Base-by-base conservation (phyloP, 2,329 filamentous ascomycete species). In the Exophiala aquamarina region DNA sequence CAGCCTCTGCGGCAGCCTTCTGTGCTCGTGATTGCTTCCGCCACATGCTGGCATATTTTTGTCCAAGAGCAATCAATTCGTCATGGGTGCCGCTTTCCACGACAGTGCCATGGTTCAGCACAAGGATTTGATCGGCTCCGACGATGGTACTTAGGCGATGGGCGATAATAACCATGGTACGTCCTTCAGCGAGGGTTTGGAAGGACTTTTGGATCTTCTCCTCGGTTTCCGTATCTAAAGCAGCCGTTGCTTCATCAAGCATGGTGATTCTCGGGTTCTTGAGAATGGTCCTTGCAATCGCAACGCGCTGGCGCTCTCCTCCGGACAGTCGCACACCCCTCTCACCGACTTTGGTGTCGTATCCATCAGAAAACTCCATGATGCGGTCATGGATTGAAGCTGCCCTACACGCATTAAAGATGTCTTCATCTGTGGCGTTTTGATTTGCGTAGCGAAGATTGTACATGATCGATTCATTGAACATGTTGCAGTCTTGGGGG, bases 391-490 rank as follows among this genome's bases (percentile, higher is more conserved):
- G 91, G 47, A 95, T 95, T 61, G 87, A 92, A 14, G 91, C 90
- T 18, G 89, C 89, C 53, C 81, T 79, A 66, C 90, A 95, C 10
- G 91, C 91, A 35, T 81, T 82, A 60, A 83, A 87, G 2, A 95
- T 83, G 20, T 95, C 83, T 57, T 92, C 86, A 49, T 94, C 84
- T 0, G 86, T 87, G 9, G 86, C 89, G 20, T 78, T 68, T 34
- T 88, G 87, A 55, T 92, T 92, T 50, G 91, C 90, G 64, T 96
- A 95, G 65, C 84, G 86, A 52, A 96, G 74, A 63, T 96, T 96
- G 71, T 95, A 95, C 89, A 95, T 93, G 54, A 96, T 73, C 1
- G 87, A 86, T 66, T 95, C 91, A 65, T 95, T 95, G 77, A 96
- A 96, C 35, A 96, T 75, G 4, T 95, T 87, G 3, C 92, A 96